phyloP scores from a whole-genome alignment of 148 eudicot genomes.

The Amaranthus palmeri region DNA sequence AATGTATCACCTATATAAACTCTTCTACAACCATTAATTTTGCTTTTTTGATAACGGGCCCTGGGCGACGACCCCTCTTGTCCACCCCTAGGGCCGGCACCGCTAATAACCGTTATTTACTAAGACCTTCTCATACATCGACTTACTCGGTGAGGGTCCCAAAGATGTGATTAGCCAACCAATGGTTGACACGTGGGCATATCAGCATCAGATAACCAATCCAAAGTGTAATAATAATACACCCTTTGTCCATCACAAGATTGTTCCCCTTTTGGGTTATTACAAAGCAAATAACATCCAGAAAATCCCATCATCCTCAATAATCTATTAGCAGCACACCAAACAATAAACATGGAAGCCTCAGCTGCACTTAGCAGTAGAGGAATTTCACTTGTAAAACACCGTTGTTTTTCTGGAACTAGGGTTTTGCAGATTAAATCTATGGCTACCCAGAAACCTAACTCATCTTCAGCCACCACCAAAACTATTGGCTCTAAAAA shows the following conservation, averaged over 20 bases:
- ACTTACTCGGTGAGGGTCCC: neutral
- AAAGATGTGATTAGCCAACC: slow-evolving; percentile 16
- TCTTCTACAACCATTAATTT: no score
- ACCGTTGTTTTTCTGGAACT: slow-evolving; percentile 9
- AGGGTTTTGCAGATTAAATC: slow-evolving; percentile 20
- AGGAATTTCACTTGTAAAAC: slow-evolving; percentile 10
- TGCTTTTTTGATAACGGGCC: no score
- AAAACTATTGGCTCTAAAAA: slow-evolving; percentile 13
- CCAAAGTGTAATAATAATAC: neutral
- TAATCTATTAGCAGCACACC: neutral
- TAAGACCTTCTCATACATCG: no score
- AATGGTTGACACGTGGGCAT: slow-evolving; percentile 12
- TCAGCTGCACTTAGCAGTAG: slow-evolving; percentile 29
- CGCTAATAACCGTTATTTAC: no score
- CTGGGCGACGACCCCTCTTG: no score
- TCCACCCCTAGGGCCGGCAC: no score
- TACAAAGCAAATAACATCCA: neutral
- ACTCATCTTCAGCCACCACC: slow-evolving; percentile 16
- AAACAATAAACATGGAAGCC: slow-evolving; percentile 28
- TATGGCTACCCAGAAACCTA: slow-evolving; percentile 20
- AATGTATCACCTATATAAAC: no score
- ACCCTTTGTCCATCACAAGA: slow-evolving; percentile 15
- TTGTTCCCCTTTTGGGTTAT: neutral
- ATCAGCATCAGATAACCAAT: slow-evolving; percentile 20
- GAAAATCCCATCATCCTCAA: neutral